Conservation (phyloP, 768 basidiomycete species). For the Boletus rufocinnamomeus region DNA sequence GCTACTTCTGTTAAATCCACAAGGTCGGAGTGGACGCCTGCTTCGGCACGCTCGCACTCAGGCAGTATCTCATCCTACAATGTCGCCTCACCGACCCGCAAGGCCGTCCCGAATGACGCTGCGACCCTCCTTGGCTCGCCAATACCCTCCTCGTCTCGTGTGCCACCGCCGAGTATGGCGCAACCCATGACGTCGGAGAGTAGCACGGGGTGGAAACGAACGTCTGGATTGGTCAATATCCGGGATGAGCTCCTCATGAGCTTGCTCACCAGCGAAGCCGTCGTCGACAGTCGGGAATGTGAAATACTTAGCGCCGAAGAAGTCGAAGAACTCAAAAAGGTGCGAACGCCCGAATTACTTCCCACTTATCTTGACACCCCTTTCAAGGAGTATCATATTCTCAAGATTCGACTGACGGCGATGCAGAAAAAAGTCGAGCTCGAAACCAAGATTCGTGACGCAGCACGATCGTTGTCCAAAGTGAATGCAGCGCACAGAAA, state of each 20-base stretch:
- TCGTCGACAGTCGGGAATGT: slow-evolving; percentile 85
- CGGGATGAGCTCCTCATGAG: slow-evolving; percentile 87
- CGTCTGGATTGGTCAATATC: slow-evolving; percentile 51
- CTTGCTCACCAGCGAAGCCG: slow-evolving; percentile 89
- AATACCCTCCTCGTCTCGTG: slow-evolving; percentile 43
- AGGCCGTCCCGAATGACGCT: slow-evolving; percentile 16
- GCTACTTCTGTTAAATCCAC: slow-evolving; percentile 30
- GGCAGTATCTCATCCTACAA: slow-evolving; percentile 28
- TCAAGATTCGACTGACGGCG: slow-evolving; percentile 64
- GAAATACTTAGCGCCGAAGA: slow-evolving; percentile 75
- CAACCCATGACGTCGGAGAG: slow-evolving; percentile 41
- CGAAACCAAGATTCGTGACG: slow-evolving; percentile 88
- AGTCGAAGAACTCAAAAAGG: slow-evolving; percentile 71
- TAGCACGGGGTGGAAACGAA: slow-evolving; percentile 41
- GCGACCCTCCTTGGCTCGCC: slow-evolving; percentile 31
- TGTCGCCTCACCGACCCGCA: slow-evolving; percentile 26
- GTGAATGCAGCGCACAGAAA: slow-evolving; percentile 60
- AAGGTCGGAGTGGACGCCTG: slow-evolving; percentile 26
- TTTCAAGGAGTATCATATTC: slow-evolving; percentile 69
- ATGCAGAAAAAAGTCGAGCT: slow-evolving; percentile 73
- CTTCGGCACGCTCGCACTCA: slow-evolving; percentile 24
- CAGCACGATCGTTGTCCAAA: slow-evolving; percentile 71
- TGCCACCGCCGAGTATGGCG: slow-evolving; percentile 32
- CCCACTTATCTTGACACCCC: not conserved
- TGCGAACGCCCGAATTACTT: slow-evolving; percentile 36